A percentile compares a stretch with the other conserved stretches of the same genome.
Evolutionary conservation across 73 alveolate genomes (phyloP).

Genomic region (Tetrahymena elliotti): DNA sequence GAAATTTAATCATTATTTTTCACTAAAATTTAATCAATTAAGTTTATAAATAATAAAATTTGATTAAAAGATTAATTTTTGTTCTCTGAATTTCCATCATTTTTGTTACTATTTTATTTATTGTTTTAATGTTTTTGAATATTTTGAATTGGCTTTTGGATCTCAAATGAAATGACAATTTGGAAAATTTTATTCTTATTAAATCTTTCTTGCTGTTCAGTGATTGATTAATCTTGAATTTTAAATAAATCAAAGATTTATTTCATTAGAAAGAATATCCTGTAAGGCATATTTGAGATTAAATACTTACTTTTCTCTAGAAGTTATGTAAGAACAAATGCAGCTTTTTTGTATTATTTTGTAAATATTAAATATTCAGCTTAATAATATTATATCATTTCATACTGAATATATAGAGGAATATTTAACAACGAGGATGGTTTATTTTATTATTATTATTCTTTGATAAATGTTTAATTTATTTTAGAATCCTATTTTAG

Average conservation of each 20-base stretch:
- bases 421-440: neutral
- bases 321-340: neutral
- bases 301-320: neutral
- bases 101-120: too few relatives aligned
- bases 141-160: neutral
- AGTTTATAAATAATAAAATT: too few relatives aligned
- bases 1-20: neutral
- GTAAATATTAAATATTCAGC: neutral
- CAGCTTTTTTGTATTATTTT: neutral
- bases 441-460: too few relatives aligned
- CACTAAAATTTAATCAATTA: neutral
- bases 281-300: neutral
- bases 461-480: too few relatives aligned
- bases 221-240: neutral
- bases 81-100: too few relatives aligned
- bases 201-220: neutral
- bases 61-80: too few relatives aligned
- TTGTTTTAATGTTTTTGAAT: neutral
- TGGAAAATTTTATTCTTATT: too few relatives aligned
- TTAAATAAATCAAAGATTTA: neutral
- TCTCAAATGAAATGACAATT: neutral
- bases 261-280: neutral
- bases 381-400: too few relatives aligned
- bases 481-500: too few relatives aligned
- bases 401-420: neutral